Conservation (phyloP, 257 asterid genomes). For the Sherardia arvensis region DNA sequence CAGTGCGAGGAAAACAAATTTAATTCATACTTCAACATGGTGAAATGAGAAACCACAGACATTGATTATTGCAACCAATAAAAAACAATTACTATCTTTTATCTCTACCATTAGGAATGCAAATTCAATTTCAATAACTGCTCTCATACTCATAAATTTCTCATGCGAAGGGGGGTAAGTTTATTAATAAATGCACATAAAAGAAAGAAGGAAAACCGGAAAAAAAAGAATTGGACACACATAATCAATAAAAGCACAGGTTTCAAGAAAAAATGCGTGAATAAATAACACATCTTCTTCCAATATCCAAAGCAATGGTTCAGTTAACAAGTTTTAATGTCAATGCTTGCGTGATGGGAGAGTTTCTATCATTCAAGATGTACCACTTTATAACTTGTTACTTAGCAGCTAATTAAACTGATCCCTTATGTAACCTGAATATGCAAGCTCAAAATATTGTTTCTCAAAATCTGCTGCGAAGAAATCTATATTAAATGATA, state of each 20-base stretch:
- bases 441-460: not conserved
- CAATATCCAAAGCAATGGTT: not conserved
- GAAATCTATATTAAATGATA: not conserved
- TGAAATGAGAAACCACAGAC: not conserved
- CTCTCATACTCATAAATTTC: not conserved
- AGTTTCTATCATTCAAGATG: not conserved
- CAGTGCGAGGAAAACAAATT: not conserved
- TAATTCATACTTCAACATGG: not conserved
- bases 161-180: not conserved
- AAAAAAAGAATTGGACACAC: not conserved
- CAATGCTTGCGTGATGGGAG: not conserved
- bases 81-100: not conserved
- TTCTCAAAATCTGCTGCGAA: conserved; percentile 1
- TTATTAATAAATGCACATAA: not conserved
- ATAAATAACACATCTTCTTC: not conserved
- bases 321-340: not conserved
- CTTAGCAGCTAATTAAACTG: not conserved
- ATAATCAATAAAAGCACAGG: not conserved
- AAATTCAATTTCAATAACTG: not conserved
- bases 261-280: not conserved
- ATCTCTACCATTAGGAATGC: not conserved
- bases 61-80: not conserved
- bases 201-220: not conserved
- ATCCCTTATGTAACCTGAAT: not conserved
- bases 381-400: not conserved